Base-by-base conservation (phyloP, 225 moss, liverwort and hornwort species). In the Thuidium tamariscinum region DNA sequence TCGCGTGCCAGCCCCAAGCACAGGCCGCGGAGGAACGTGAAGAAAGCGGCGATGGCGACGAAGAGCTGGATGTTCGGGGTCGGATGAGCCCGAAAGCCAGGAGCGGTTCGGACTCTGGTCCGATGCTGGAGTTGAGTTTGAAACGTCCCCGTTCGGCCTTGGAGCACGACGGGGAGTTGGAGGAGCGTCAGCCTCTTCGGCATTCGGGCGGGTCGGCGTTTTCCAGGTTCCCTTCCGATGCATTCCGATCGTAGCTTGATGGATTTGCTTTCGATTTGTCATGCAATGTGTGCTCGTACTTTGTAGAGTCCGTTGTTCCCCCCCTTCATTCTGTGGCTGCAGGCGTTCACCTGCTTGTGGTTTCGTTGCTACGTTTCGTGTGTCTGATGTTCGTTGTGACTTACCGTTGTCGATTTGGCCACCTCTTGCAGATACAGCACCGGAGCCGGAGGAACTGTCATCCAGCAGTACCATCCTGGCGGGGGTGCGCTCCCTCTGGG, bases 141-240 rank as follows among this genome's bases (percentile, higher is more conserved):
- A 97, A 99, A 72, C 94, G 99, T 91, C 88, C 94, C 6, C 94
- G 96, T 55, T 90, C 85, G 82, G 87, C 90, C 6, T 86, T 90
- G 39, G 96, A 95, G 26, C 93, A 91, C 30, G 91, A 91, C 8
- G 91, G 64, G 41, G 95, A 92, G 48, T 26, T 84, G 69, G 95
- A 94, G 60, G 97, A 95, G 56, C 93, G 93, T 81, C 96, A 93
- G 13, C 90, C 93, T 39, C 89, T 99, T 39, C 93, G 97, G 51
- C 97, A 99, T 76, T 99, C 96, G 75, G 97, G 97, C 68, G 95
- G 97, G 70, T 99, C 99, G 69, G 99, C 99, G 3, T 99, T 99
- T 86, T 97, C 99, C 34, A 96, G 99, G 99, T 99, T 88, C 32
- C 16, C 44, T 77, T 37, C 13, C 27, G 37, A 41, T 30, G 39